Base-by-base conservation (phyloP, 2,329 filamentous ascomycete genomes). In the Nemania serpens region DNA sequence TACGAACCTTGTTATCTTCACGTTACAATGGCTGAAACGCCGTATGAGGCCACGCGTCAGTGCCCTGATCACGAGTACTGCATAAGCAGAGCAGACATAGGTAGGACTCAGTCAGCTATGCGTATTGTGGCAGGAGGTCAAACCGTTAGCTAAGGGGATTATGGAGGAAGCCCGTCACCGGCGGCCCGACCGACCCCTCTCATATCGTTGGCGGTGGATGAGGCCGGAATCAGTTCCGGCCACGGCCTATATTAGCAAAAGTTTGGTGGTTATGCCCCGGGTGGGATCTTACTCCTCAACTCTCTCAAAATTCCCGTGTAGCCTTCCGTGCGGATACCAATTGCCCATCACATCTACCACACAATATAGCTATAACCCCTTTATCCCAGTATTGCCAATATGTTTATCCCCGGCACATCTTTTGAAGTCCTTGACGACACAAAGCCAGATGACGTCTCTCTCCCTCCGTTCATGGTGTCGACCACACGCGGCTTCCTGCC, bases 391-490 rank as follows among this genome's bases (percentile, higher is more conserved):
- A 34, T 17, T 33, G 4, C 39, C 58, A 70, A 48, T 18, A 71
- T 71, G 68, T 51, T 71, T 20, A 63, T 70, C 50, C 69, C 69
- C 12, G 68, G 69, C 20, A 69, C 70, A 7, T 71, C 74, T 59
- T 90, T 91, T 73, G 76, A 81, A 56, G 84, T 91, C 75, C 80
- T 91, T 45, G 77, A 81, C 58, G 88, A 90, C 76, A 83, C 86
- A 60, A 80, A 76, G 72, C 85, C 87, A 1, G 75, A 86, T 61
- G 86, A 91, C 74, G 82, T 73, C 57, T 82, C 85, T 45, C 79
- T 91, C 29, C 88, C 88, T 5, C 86, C 89, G 68, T 93, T 93
- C 79, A 91, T 91, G 86, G 89, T 93, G 41, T 91, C 89, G 46
- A 91, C 86, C 20, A 84, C 85, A 3, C 82, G 89, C 59, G 90